Percentiles rank a stretch among this genome's conserved stretches.
These are phyloP conservation scores for Penicillium verhagenii DNA, from an alignment of 495 filamentous ascomycete genomes.

Conservation along the genomic window DNA sequence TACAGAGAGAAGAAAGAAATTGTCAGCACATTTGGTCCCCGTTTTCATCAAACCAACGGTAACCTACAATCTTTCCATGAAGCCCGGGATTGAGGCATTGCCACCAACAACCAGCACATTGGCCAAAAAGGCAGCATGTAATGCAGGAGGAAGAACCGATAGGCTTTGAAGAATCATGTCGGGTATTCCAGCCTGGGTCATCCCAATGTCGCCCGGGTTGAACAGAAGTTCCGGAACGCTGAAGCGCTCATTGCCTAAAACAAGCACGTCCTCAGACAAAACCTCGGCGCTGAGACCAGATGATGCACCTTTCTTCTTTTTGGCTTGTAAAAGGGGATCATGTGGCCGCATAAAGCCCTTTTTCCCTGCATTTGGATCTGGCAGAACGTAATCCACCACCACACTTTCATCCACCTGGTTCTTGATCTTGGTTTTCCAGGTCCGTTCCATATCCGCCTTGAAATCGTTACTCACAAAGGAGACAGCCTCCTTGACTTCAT, in stretches of 20 bases:
- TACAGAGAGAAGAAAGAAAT: slow-evolving; percentile 18
- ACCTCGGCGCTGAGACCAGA: slow-evolving; percentile 53
- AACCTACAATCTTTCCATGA: slow-evolving; percentile 71
- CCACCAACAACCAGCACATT: slow-evolving; percentile 91
- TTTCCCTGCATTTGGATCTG: slow-evolving; percentile 76
- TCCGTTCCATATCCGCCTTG: slow-evolving; percentile 70
- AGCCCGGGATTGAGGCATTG: slow-evolving; percentile 75
- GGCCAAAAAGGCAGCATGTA: slow-evolving; percentile 76
- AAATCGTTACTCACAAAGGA: slow-evolving; percentile 86
- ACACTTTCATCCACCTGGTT: slow-evolving; percentile 61
- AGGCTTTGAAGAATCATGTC: slow-evolving; percentile 80
- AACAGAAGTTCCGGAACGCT: slow-evolving; percentile 88
- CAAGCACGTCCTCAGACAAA: slow-evolving; percentile 75
- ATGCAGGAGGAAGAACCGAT: slow-evolving; percentile 66
- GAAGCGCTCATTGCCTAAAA: slow-evolving; percentile 89
- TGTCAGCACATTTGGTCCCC: neutral
- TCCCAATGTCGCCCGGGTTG: slow-evolving; percentile 78
- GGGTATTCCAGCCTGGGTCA: slow-evolving; percentile 80
- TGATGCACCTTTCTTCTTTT: slow-evolving; percentile 54
- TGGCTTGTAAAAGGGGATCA: slow-evolving; percentile 61
- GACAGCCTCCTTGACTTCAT: slow-evolving; percentile 89
- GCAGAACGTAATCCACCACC: slow-evolving; percentile 88
- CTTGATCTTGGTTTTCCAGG: slow-evolving; percentile 76
- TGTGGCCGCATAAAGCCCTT: slow-evolving; percentile 76
- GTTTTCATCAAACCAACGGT: neutral